These are phyloP conservation scores for Suhomyces choctaworum DNA, from an alignment of 1,139 yeast genomes.

Conservation along the genomic window DNA sequence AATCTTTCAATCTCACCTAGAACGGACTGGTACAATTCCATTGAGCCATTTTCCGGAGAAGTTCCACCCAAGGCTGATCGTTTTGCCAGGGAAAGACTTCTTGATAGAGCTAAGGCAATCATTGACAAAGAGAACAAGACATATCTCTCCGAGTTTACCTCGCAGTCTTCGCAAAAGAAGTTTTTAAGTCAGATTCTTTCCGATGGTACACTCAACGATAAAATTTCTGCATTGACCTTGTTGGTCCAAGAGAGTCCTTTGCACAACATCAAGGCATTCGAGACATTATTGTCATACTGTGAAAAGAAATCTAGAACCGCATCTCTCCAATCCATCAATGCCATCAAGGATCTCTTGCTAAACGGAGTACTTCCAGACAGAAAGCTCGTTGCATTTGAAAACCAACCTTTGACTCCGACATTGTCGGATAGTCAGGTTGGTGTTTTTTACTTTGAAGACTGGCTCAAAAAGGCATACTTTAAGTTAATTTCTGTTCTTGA, in stretches of 20 bases:
- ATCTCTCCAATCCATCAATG: slow-evolving; percentile 85
- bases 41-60: slow-evolving; percentile 1
- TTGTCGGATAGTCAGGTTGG: slow-evolving; percentile 59
- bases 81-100: slow-evolving; percentile 56
- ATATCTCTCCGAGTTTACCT: slow-evolving; percentile 75
- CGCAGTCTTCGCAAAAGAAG: slow-evolving; percentile 81
- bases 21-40: slow-evolving; percentile 69
- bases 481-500: slow-evolving; percentile 70
- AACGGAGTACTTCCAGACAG: slow-evolving; percentile 84
- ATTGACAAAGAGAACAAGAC: slow-evolving; percentile 70
- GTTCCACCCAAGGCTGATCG: slow-evolving; percentile 41
- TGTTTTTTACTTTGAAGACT: slow-evolving; percentile 84
- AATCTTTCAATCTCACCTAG: slow-evolving; percentile 63
- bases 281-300: slow-evolving; percentile 73
- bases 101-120: slow-evolving; percentile 64
- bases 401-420: slow-evolving; percentile 61
- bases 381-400: slow-evolving; percentile 75
- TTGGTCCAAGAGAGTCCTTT: slow-evolving; percentile 93
- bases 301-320: slow-evolving; percentile 93
- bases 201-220: slow-evolving; percentile 94
- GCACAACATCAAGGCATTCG: slow-evolving; percentile 83
- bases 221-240: slow-evolving; percentile 89
- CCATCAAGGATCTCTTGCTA: slow-evolving; percentile 82
- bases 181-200: slow-evolving; percentile 86
- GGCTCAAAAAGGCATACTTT: slow-evolving; percentile 75